Evolutionary conservation across 352 stramenopile species (phyloP).

Genomic region (Phytophthora pistaciae): DNA sequence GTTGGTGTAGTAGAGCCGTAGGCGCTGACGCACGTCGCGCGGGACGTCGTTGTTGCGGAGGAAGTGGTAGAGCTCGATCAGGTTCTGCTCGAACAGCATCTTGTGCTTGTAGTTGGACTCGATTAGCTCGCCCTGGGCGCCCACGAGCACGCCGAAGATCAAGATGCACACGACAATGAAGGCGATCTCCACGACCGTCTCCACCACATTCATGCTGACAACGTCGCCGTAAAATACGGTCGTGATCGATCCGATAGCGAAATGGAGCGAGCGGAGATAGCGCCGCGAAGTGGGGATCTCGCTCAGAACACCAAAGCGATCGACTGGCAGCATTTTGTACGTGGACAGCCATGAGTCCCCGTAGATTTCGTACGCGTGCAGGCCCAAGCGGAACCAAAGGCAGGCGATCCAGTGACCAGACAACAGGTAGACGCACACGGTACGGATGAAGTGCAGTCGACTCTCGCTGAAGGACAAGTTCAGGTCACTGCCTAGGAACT

Average conservation of each 20-base stretch:
- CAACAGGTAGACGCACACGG: slow-evolving; percentile 59
- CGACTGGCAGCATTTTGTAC: slow-evolving; percentile 59
- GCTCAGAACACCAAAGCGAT: slow-evolving; percentile 48
- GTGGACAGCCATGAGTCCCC: slow-evolving; percentile 68
- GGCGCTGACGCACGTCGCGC: slow-evolving; percentile 51
- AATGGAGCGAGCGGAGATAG: slow-evolving; percentile 71
- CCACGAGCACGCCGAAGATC: slow-evolving; percentile 74
- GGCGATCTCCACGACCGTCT: slow-evolving; percentile 62
- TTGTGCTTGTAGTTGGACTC: slow-evolving; percentile 71
- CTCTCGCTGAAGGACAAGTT: slow-evolving; percentile 60
- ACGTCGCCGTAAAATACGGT: slow-evolving; percentile 82
- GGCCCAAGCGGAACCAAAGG: slow-evolving; percentile 61
- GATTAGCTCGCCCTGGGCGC: slow-evolving; percentile 66
- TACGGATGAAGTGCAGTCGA: slow-evolving; percentile 61
- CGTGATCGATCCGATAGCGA: slow-evolving; percentile 68
- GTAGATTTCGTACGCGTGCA: slow-evolving; percentile 56
- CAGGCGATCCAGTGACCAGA: slow-evolving; percentile 78
- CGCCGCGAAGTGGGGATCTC: slow-evolving; percentile 51
- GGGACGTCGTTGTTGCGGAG: slow-evolving; percentile 68
- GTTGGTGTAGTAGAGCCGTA: slow-evolving; percentile 74
- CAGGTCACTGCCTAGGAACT: slow-evolving; percentile 64
- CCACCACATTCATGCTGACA: slow-evolving; percentile 64
- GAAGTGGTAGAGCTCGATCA: slow-evolving; percentile 71
- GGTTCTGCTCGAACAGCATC: slow-evolving; percentile 78
- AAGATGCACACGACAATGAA: slow-evolving; percentile 78